Evolutionary conservation across 2,329 filamentous ascomycete genomes (phyloP), one percentile per base, ranked within the genome.

Genomic region (Aspergillus texensis): DNA sequence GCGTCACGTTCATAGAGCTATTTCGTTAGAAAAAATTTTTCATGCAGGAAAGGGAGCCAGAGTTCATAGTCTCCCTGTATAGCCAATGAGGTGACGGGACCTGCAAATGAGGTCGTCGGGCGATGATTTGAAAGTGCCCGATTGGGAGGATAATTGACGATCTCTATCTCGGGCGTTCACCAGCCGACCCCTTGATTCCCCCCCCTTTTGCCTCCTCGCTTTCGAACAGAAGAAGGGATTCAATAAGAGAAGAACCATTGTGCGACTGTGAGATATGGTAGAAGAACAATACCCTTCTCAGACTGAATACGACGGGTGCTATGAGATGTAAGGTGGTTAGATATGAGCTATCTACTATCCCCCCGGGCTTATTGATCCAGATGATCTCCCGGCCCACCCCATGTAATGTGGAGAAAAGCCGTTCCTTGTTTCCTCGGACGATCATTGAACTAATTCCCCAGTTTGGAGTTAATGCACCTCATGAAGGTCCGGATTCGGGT

Each of bases 181-280:
- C 58, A 9, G 46, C 28, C 61, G 39, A 48, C 48, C 63, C 55
- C 63, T 63, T 61, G 58, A 60, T 59, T 59, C 61, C 61, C 41
- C 50, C 50, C 57, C 52, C 45, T 32, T 57, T 57, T n/a, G 6
- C 24, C 26, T 32, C 46, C 43, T 58, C 56, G 39, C 61, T 48
- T 62, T 36, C 46, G 0, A 34, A 48, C 28, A 36, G 26, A 4
- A 16, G n/a, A 24, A 34, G 24, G 32, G 16, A 36, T 14, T 21
- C 28, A 14, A 8, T 26, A 39, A 30, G 12, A 14, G 19, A 39
- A 36, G n/a, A 39, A 26, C 3, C 4, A 6, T 8, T 48, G 21
- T 26, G 5, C 21, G 32, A 54, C 8, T 8, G 32, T 19, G 26
- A 28, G 16, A 30, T 10, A 19, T 10, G 16, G 26, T 12, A 36